Conservation (phyloP, 192 early-diverging fungal species). For the Umbelopsis vinacea region DNA sequence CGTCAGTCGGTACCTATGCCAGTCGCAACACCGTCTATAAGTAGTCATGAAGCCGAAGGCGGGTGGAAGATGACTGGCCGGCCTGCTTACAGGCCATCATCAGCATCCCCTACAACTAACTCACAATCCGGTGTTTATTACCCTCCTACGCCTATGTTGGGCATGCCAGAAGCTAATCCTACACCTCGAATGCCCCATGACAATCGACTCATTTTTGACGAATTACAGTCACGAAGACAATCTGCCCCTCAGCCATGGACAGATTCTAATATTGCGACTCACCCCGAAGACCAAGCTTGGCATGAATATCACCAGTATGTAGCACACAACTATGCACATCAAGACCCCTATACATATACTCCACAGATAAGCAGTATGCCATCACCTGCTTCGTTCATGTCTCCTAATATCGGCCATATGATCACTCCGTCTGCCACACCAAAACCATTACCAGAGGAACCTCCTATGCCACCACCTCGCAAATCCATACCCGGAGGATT, state of each 20-base stretch:
- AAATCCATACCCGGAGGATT: neutral
- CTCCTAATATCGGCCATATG: neutral
- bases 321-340: neutral
- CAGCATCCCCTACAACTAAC: neutral
- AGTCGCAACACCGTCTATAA: neutral
- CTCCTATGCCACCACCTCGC: conserved; percentile 13
- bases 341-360: conserved; percentile 13
- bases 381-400: conserved; percentile 3
- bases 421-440: conserved; percentile 19
- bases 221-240: neutral
- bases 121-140: neutral
- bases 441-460: conserved; percentile 18
- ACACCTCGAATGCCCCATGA: conserved; percentile 5
- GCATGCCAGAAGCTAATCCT: conserved; percentile 17
- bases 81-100: neutral
- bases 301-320: neutral
- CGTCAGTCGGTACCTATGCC: neutral
- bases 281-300: neutral
- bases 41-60: neutral
- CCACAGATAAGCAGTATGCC: conserved; percentile 10
- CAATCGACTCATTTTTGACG: neutral
- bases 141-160: neutral
- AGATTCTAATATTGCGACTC: conserved; percentile 2
- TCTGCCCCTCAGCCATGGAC: neutral
- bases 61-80: conserved; percentile 14